Base-by-base conservation (phyloP, 306 rosid genomes). In the Oemleria cerasiformis region DNA sequence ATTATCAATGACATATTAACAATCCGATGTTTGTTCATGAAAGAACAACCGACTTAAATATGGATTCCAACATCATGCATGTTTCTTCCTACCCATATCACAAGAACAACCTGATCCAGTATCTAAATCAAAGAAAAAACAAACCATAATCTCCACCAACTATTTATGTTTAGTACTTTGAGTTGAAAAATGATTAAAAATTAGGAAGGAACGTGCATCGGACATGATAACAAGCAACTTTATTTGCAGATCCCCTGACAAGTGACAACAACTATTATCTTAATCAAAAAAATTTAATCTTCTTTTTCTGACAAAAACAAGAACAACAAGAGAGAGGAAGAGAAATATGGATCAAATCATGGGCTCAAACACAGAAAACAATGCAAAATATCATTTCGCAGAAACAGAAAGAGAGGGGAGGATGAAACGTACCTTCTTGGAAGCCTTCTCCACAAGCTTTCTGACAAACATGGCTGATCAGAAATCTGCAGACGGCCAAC, bases 401-500 rank as follows among this genome's bases (percentile, higher is more conserved):
- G 16, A 47, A 6, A 39, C 45, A 72, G 67, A 16, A 36, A 56
- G 23, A 57, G 65, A 36, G 64, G 13, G 65, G 8, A 50, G 5
- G 36, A 69, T 19, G 43, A 38, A 30, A 45, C 67, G 64, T 44
- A 86, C 98, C 96, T 87, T 93, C 82, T 84, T 88, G 51, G 97
- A 83, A 77, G 98, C 98, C 80, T 88, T 93, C 85, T 81, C 94
- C 39, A 90, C 96, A 16, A 93, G 84, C 78, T 87, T 93, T 80
- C 80, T 90, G 30, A 88, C 87, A 56, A 93, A 93, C 98, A 93
- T 93, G 58, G 47, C 65, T 39, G 85, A 73, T 75, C 16, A 11
- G 7, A 48, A 38, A 36, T 38, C 20, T 11, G 36, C 25, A 67
- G 30, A 49, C 59, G 11, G 14, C 16, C 42, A 45, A 65, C 12